phyloP scores from a whole-genome alignment of 208 protist species.

The Leishmania aethiopica region DNA sequence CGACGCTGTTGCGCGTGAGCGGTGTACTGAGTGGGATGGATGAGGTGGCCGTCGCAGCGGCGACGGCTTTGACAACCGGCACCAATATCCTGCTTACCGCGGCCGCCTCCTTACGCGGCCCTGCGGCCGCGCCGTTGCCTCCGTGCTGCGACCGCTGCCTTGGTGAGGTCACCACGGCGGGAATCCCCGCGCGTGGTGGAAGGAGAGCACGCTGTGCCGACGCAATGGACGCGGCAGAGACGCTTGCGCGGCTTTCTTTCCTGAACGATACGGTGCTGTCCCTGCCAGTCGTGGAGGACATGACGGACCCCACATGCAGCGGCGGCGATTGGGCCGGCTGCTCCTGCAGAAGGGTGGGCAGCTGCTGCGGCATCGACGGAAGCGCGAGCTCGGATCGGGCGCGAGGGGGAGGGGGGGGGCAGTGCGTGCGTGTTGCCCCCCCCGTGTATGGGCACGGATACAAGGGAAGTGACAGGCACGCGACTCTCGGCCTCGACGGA shows the following conservation, averaged over 20 bases:
- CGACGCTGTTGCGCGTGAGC: background rate
- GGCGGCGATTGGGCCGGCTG: background rate
- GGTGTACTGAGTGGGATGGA: background rate
- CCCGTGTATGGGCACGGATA: background rate
- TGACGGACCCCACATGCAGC: background rate
- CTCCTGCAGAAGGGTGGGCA: slow-evolving; percentile 1
- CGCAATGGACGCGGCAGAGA: background rate
- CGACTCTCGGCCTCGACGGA: background rate
- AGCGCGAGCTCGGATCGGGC: background rate
- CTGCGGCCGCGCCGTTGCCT: background rate
- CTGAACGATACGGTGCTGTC: background rate
- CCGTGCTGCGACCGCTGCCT: background rate
- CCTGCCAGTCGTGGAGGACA: background rate
- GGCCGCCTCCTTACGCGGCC: background rate
- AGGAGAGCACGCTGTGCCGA: background rate
- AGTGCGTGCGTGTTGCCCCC: background rate
- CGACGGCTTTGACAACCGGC: background rate
- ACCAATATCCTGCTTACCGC: background rate
- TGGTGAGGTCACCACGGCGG: background rate
- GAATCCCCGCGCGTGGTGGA: background rate
- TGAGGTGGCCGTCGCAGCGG: background rate
- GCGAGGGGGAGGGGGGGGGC: background rate
- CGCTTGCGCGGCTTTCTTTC: background rate
- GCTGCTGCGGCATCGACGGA: slow-evolving; percentile 5
- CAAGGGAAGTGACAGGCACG: background rate